phyloP scores from a whole-genome alignment of 768 basidiomycete species.

The Suillus variegatus region DNA sequence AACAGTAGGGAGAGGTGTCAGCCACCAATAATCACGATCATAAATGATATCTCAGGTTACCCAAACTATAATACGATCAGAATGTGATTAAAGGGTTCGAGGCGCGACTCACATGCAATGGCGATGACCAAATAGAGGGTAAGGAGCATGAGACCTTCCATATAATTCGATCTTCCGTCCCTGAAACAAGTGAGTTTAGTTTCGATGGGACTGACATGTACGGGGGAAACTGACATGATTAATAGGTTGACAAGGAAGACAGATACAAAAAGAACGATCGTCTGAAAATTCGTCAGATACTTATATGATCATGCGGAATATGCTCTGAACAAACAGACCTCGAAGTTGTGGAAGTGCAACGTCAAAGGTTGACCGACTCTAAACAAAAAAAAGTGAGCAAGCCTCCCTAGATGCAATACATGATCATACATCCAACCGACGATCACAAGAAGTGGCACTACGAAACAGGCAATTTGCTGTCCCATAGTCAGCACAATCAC shows the following conservation, averaged over 20 bases:
- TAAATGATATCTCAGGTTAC: background rate
- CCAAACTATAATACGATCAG: constrained; percentile 12
- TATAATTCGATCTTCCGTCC: constrained; percentile 87
- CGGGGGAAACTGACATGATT: constrained; percentile 52
- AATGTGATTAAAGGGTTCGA: background rate
- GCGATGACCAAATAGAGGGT: constrained; percentile 40
- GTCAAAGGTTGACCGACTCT: constrained; percentile 73
- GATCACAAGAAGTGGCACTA: constrained; percentile 85
- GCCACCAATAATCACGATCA: background rate
- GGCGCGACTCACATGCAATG: constrained; percentile 37
- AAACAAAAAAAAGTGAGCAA: constrained; percentile 10
- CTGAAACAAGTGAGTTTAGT: constrained; percentile 30
- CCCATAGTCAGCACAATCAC: background rate
- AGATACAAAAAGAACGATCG: constrained; percentile 82
- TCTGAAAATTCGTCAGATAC: constrained; percentile 42
- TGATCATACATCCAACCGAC: constrained; percentile 79
- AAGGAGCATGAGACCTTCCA: constrained; percentile 81
- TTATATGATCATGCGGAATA: background rate
- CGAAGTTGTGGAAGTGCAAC: constrained; percentile 84
- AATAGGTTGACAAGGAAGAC: constrained; percentile 87
- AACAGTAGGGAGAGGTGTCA: background rate
- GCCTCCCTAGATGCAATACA: constrained; percentile 15
- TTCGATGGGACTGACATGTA: background rate
- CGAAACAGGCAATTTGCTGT: constrained; percentile 85
- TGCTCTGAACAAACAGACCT: constrained; percentile 43